Evolutionary conservation across 2,329 filamentous ascomycete genomes (phyloP).

Genomic region (Lachnellula suecica): DNA sequence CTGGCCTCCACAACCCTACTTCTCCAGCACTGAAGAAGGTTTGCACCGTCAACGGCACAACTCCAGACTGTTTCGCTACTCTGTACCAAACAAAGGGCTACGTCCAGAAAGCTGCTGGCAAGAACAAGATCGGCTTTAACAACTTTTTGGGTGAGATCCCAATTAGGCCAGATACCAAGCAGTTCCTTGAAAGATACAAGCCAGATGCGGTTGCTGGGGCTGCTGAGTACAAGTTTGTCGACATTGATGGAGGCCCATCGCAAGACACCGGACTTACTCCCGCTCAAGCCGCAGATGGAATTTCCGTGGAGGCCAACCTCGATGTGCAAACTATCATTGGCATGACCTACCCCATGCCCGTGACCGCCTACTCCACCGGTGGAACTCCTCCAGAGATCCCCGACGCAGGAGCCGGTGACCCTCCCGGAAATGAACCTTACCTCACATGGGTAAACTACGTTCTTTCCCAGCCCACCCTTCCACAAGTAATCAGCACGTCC

Average conservation of each 20-base stretch:
- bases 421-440: conserved; percentile 54
- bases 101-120: conserved; percentile 12
- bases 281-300: conserved; percentile 10
- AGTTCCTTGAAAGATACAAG: conserved; percentile 17
- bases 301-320: conserved; percentile 49
- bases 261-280: conserved; percentile 11
- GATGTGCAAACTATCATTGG: conserved; percentile 57
- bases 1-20: conserved; percentile 22
- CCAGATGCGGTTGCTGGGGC: conserved; percentile 13
- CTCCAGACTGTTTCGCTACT: conserved; percentile 22
- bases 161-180: conserved; percentile 19
- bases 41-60: conserved; percentile 48
- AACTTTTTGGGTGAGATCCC: conserved; percentile 23
- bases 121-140: conserved; percentile 25
- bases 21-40: conserved; percentile 42
- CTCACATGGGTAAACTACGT: conserved; percentile 53
- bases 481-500: conserved; percentile 55
- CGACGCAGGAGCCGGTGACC: conserved; percentile 36
- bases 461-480: conserved; percentile 45
- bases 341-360: conserved; percentile 50
- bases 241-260: conserved; percentile 15
- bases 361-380: conserved; percentile 54
- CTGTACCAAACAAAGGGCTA: conserved; percentile 22
- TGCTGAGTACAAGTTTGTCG: conserved; percentile 11
- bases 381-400: conserved; percentile 52